These are phyloP conservation scores for Pseudozyma tsukubaensis DNA, from an alignment of 1,284 basidiomycete genomes.

Conservation along the genomic window DNA sequence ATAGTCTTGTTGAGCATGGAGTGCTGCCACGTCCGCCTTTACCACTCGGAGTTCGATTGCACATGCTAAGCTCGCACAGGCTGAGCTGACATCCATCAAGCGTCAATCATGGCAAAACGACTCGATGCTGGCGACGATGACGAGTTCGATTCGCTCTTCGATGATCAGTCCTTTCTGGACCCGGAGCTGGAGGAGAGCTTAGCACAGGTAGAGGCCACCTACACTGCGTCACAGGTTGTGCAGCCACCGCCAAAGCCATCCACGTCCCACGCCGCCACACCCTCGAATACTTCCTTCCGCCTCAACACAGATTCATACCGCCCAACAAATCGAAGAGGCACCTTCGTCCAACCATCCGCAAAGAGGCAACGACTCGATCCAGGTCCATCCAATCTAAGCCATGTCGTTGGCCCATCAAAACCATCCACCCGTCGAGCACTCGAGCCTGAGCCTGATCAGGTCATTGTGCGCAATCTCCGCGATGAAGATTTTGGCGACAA, in stretches of 20 bases:
- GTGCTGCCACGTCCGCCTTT: background rate
- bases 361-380: conserved; percentile 42
- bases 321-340: conserved; percentile 20
- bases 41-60: too few relatives aligned
- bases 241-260: conserved; percentile 1
- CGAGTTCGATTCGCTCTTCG: conserved; percentile 50
- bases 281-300: conserved; percentile 14
- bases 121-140: conserved; percentile 19
- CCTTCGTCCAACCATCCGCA: conserved; percentile 30
- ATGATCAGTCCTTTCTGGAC: conserved; percentile 35
- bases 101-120: conserved; percentile 7
- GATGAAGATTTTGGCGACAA: conserved; percentile 39
- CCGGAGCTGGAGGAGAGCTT: conserved; percentile 47
- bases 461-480: conserved; percentile 40
- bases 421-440: background rate
- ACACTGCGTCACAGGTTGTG: conserved; percentile 38
- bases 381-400: conserved; percentile 20
- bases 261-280: background rate
- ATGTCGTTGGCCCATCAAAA: background rate
- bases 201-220: conserved; percentile 42
- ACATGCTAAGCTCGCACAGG: background rate
- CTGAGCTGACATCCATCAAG: background rate
- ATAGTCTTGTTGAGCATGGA: background rate
- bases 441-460: conserved; percentile 35
- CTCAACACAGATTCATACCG: conserved; percentile 8